Conservation (phyloP, 2,329 filamentous ascomycete species). For the Ilyonectria mors-panacis region DNA sequence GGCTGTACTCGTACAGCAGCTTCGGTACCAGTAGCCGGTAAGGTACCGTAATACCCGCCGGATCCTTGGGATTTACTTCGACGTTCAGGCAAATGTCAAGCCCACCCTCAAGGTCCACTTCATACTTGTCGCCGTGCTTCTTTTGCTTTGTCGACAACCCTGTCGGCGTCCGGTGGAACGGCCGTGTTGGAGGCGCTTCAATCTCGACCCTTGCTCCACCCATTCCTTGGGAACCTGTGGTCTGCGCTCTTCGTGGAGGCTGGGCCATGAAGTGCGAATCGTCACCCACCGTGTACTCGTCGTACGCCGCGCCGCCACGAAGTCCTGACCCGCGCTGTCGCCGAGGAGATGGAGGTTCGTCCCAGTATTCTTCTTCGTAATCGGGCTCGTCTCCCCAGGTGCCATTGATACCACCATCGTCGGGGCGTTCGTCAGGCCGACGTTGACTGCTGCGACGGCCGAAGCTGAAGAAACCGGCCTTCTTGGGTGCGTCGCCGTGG, state of each 20-base stretch:
- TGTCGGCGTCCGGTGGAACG: conserved; percentile 80
- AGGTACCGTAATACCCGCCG: conserved; percentile 87
- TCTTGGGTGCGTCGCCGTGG: conserved; percentile 63
- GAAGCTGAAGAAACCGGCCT: conserved; percentile 60
- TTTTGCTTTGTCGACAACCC: conserved; percentile 75
- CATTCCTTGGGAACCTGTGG: conserved; percentile 49
- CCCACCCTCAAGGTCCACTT: conserved; percentile 85
- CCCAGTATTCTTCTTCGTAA: conserved; percentile 48
- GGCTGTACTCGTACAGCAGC: conserved; percentile 72
- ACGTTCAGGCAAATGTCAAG: conserved; percentile 91
- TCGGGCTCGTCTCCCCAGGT: conserved; percentile 65
- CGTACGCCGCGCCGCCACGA: conserved; percentile 59
- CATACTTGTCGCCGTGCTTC: conserved; percentile 66
- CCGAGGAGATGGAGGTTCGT: conserved; percentile 36
- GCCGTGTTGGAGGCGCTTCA: conserved; percentile 42
- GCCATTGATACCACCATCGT: conserved; percentile 71
- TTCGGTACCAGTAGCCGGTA: conserved; percentile 90
- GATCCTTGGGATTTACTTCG: conserved; percentile 88
- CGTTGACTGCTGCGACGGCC: conserved; percentile 58
- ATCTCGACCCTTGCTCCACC: conserved; percentile 40
- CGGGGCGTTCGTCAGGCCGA: conserved; percentile 59
- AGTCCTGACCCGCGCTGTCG: conserved; percentile 51
- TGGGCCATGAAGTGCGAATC: conserved; percentile 70
- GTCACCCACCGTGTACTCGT: conserved; percentile 69
- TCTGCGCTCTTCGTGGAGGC: conserved; percentile 51